These are phyloP conservation scores for Xylaria digitata DNA, from an alignment of 2,329 filamentous ascomycete genomes.

Conservation along the genomic window DNA sequence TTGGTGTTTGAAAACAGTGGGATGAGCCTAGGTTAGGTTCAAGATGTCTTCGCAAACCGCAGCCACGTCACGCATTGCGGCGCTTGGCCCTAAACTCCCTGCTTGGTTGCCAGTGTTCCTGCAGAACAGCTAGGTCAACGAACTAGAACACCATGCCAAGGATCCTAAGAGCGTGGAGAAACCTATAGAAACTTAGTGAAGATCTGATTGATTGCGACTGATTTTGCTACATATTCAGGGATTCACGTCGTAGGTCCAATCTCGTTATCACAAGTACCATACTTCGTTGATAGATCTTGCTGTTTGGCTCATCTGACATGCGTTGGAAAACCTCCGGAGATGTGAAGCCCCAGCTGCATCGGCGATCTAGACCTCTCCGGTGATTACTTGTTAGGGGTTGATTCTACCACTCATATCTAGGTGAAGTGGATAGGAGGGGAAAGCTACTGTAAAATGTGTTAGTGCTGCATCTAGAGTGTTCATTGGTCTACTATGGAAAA, in stretches of 20 bases:
- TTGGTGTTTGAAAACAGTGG: constrained; percentile 28
- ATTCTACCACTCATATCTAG: constrained; percentile 3
- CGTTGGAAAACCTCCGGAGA: not conserved
- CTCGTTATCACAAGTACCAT: not conserved
- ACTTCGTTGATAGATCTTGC: not conserved
- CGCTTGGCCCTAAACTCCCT: constrained; percentile 51
- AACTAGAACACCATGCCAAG: constrained; percentile 51
- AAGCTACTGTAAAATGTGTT: constrained; percentile 3
- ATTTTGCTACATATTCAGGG: not conserved
- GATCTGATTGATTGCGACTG: constrained; percentile 37
- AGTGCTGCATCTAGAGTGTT: constrained; percentile 1
- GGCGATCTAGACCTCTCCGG: not conserved
- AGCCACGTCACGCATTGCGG: constrained; percentile 56
- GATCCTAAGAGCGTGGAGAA: constrained; percentile 55
- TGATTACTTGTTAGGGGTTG: constrained; percentile 6
- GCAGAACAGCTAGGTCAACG: constrained; percentile 34
- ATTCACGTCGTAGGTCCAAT: not conserved
- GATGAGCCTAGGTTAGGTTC: constrained; percentile 47
- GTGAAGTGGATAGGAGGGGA: constrained; percentile 1
- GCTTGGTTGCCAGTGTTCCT: constrained; percentile 53
- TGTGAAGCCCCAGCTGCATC: constrained; percentile 12
- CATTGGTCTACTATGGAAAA: constrained; percentile 24
- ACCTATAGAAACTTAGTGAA: constrained; percentile 60
- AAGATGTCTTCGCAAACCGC: constrained; percentile 54
- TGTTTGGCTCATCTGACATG: not conserved